Evolutionary conservation across 257 asterid species (phyloP).

Genomic region (Capsicum baccatum): DNA sequence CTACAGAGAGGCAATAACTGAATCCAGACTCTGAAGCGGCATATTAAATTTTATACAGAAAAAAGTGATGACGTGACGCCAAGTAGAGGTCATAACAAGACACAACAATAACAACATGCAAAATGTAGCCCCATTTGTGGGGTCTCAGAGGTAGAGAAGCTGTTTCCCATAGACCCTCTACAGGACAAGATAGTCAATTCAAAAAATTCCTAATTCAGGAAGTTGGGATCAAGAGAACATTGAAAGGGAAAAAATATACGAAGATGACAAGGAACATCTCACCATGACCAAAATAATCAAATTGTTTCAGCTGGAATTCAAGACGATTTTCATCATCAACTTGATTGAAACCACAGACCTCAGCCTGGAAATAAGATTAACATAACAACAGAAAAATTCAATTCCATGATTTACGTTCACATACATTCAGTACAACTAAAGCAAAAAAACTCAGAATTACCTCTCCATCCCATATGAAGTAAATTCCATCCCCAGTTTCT

Average conservation of each 20-base stretch:
- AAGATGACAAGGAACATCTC: slow-evolving; percentile 39
- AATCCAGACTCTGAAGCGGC: background rate
- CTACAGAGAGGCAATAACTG: background rate
- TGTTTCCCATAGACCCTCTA: no score
- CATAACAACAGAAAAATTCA: slow-evolving; percentile 18
- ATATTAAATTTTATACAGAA: background rate
- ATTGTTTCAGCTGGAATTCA: slow-evolving; percentile 70
- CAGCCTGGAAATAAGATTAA: slow-evolving; percentile 61
- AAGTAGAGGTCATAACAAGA: background rate
- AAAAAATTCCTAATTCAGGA: background rate
- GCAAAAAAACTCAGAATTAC: slow-evolving; percentile 45
- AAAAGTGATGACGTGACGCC: background rate
- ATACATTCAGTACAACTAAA: slow-evolving; percentile 5
- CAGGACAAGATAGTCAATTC: slow-evolving; percentile 6
- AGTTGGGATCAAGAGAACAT: background rate
- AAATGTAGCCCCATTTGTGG: no score
- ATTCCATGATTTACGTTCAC: slow-evolving; percentile 15
- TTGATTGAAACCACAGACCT: slow-evolving; percentile 73
- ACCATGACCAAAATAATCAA: slow-evolving; percentile 91
- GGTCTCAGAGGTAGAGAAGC: no score
- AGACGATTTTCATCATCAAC: slow-evolving; percentile 61
- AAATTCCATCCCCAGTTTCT: slow-evolving; percentile 74
- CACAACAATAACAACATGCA: background rate
- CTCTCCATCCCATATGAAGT: slow-evolving; percentile 92
- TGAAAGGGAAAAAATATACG: background rate